Evolutionary conservation across 495 filamentous ascomycete species (phyloP), one percentile per base, ranked within the genome.

Genomic region (Evansstolkia leycettana): DNA sequence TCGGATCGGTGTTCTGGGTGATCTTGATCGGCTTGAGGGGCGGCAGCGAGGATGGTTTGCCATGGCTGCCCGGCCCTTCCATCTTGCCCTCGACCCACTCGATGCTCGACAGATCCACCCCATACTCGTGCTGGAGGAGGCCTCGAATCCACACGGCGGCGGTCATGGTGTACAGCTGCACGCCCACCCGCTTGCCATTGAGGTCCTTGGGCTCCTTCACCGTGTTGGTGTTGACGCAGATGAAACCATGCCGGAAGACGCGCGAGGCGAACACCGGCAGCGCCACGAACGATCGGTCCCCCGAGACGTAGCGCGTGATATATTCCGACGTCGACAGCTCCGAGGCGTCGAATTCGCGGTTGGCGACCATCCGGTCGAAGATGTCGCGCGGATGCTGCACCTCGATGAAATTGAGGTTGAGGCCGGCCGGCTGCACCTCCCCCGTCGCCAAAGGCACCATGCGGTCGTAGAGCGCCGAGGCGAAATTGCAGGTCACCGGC

Each of bases 111-210:
- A 62, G 42, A 41, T 59, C 51, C 28, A 63, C 57, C 15, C 58
- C 58, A 36, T 42, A 39, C 20, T 58, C 33, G 15, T 55, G 38
- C 36, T 59, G 25, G 10, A 65, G 39, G 7, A 65, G 16, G 7
- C 46, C 49, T 3, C 60, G 43, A 10, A 54, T 49, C 50, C 55
- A 65, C 1, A 65, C 60, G 2, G 55, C 60, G 5, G 57, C 60
- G 0, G 60, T 65, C 60, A 65, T 60, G 19, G 52, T 57, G 43
- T 64, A 64, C 13, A 54, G 19, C 41, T 54, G 60, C 0, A 64
- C 53, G 12, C 60, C 58, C 13, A 64, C 51, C 18, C 38, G 47
- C 40, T 62, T 59, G 3, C 57, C 57, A 28, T 58, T 54, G n/a
- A 65, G 34, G 41, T 65, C 60, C 17, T 35, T 34, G 10, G 57